Conservation (phyloP, 2,329 filamentous ascomycete genomes). For the Dothiorella sarmentorum region DNA sequence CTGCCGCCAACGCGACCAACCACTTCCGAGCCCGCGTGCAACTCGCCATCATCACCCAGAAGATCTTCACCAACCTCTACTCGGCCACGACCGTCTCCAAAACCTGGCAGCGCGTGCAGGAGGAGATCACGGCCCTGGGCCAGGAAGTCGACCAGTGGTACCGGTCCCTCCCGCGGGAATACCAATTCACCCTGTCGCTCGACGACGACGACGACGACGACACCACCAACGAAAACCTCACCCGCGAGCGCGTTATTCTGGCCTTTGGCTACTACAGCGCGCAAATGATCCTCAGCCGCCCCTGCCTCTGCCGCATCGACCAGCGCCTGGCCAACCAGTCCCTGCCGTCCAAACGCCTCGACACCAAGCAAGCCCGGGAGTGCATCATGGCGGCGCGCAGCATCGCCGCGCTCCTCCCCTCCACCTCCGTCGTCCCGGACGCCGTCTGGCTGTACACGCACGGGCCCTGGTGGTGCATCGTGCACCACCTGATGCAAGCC, state of each 20-base stretch:
- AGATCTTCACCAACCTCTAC: constrained; percentile 32
- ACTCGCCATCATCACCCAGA: constrained; percentile 29
- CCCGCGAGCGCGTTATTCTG: constrained; percentile 30
- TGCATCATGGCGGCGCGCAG: constrained; percentile 35
- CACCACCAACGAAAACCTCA: too few species aligned
- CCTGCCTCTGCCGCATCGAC: constrained; percentile 37
- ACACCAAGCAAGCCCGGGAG: constrained; percentile 28
- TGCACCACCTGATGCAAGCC: constrained; percentile 41
- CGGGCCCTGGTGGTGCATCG: constrained; percentile 39
- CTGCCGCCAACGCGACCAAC: neutral
- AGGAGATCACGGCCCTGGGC: constrained; percentile 27
- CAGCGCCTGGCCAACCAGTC: constrained; percentile 30
- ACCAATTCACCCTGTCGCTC: constrained; percentile 31
- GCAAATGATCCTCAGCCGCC: constrained; percentile 36
- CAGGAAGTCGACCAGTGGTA: constrained; percentile 35
- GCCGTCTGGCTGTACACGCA: constrained; percentile 25
- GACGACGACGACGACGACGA: too few species aligned
- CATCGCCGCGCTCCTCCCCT: constrained; percentile 32
- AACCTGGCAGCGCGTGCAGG: constrained; percentile 36
- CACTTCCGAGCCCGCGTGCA: constrained; percentile 22
- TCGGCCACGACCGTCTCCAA: constrained; percentile 25
- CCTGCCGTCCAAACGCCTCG: constrained; percentile 29
- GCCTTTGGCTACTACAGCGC: constrained; percentile 34
- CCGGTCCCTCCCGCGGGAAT: constrained; percentile 26
- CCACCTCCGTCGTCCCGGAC: constrained; percentile 24